Evolutionary conservation across 2,329 filamentous ascomycete genomes (phyloP), one percentile per base, ranked within the genome.

Genomic region (Pyrenochaeta sp.): DNA sequence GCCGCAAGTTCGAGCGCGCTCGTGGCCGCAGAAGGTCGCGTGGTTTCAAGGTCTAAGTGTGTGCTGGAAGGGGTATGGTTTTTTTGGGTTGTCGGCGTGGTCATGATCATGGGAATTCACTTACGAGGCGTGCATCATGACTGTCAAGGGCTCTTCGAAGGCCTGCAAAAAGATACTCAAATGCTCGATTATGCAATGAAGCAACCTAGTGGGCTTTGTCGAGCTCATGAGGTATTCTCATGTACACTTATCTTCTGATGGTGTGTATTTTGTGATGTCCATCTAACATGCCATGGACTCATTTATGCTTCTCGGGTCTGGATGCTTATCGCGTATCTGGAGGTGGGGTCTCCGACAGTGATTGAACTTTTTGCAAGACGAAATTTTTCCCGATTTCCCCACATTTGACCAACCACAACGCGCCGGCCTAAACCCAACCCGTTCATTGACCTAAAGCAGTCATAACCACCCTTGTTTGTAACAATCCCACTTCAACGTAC

Each of bases 1-100:
- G 96, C 78, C 90, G 95, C 84, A 99, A 99, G 87, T 99, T 99
- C 86, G 96, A 99, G 90, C 87, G 88, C 77, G 95, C 93, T 77
- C 93, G 95, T 95, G 96, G 95, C 83, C 93, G 95, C 84, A 96
- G 95, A 90, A 87, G 92, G 81, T 98, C 93, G 76, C 88, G 91
- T 78, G 95, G 96, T 87, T 99, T 99, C 93, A 99, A 99, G 92
- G 95, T 99, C 80, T 99, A 97, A 91, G 62, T 63, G 59, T 61
- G 55, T 66, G 59, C 64, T 61, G 49, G 53, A 61, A 58, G 58
- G 62, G 62, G 64, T 64, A 63, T 58, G 63, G 64, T 72, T 75
- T 73, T 63, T 74, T 69, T 70, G 69, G 71, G 67, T 72, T 68
- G 58, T 68, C 64, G 72, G 68, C 71, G 67, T 72, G 71, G 68